Evolutionary conservation across 768 basidiomycete species (phyloP), one percentile per base, ranked within the genome.

Genomic region (Piloderma croceum): DNA sequence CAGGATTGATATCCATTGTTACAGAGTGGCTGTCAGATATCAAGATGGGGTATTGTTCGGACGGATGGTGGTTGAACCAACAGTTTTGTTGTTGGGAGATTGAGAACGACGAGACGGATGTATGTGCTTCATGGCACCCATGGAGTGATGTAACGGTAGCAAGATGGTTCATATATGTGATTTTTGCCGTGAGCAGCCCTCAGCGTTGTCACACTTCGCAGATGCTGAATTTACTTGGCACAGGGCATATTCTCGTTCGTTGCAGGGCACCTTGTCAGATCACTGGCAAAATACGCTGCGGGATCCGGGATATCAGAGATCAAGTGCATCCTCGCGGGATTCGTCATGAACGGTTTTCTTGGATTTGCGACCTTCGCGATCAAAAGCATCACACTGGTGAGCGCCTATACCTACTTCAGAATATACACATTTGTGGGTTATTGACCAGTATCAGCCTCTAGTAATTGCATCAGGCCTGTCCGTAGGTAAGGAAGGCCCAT

Each of bases 41-140:
- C 48, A 98, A 97, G 67, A 86, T 93, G 69, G 96, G 96, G 1
- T 96, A 97, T 56, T 99, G 96, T 63, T 73, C 79, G 3, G 90
- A 92, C 49, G 93, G 90, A 1, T 99, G 96, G 96, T 99, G 96
- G 94, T 61, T 99, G 41, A 96, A 93, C 61, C 83, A 91, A 53
- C 89, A 96, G 55, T 97, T 97, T 60, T 99, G 96, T 63, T 99
- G 96, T 58, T 92, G 93, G 83, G 96, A 97, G 57, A 81, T 97
- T 40, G 90, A 91, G 47, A 74, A 70, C 5, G 83, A 83, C 33
- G 86, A 83, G 48, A 73, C 77, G 13, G 83, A 81, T 40, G 81
- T 76, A 11, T 99, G 96, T 59, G 74, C 85, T 4, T 91, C 89
- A 33, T 99, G 96, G 96, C 79, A 83, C 59, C 65, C 83, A 29